phyloP scores from a whole-genome alignment of 768 basidiomycete species.

The Myochromella boudieri region DNA sequence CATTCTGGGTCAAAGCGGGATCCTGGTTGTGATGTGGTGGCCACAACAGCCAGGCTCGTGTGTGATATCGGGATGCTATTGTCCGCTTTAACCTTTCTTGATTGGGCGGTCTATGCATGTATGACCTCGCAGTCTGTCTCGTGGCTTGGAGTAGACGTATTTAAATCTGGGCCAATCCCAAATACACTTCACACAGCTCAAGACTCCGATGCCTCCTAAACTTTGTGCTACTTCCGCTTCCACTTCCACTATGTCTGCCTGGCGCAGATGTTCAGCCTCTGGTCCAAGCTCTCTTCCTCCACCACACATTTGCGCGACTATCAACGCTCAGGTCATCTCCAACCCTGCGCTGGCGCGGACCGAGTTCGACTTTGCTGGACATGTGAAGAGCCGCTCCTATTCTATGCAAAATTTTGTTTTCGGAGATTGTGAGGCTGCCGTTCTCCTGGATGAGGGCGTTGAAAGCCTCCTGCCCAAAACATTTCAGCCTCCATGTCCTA shows the following conservation, averaged over 20 bases:
- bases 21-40: background rate
- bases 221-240: background rate
- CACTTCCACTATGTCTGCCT: slow-evolving; percentile 8
- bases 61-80: background rate
- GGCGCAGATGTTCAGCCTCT: slow-evolving; percentile 3
- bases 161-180: slow-evolving; percentile 7
- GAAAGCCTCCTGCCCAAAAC: slow-evolving; percentile 24
- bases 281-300: slow-evolving; percentile 12
- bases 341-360: slow-evolving; percentile 22
- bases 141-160: slow-evolving; percentile 8
- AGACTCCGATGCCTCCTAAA: slow-evolving; percentile 11
- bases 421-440: slow-evolving; percentile 20
- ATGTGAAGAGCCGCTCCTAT: slow-evolving; percentile 25
- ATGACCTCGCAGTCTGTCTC: slow-evolving; percentile 8
- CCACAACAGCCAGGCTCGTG: background rate
- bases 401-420: slow-evolving; percentile 21
- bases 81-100: slow-evolving; percentile 4
- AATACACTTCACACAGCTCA: slow-evolving; percentile 4
- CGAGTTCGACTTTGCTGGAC: slow-evolving; percentile 26
- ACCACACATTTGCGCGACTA: slow-evolving; percentile 15
- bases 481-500: slow-evolving; percentile 7
- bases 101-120: background rate
- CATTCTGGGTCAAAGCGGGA: slow-evolving; percentile 8
- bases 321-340: slow-evolving; percentile 21
- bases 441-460: slow-evolving; percentile 31